Conservation (phyloP, 2,329 filamentous ascomycete species). For the Hypomyces perniciosus region DNA sequence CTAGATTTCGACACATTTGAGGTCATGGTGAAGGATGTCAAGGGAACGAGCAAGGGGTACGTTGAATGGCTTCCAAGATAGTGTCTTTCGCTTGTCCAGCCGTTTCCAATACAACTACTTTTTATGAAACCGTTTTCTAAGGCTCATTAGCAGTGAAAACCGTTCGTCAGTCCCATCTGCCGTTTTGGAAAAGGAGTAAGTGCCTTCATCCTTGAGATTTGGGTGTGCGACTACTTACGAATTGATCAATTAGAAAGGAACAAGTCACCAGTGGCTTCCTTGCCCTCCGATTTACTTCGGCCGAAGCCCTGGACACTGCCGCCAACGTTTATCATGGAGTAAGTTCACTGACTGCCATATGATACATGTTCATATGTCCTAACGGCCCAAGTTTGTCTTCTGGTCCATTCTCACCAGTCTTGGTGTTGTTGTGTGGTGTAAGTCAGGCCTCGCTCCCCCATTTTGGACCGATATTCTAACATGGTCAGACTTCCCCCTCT, state of each 20-base stretch:
- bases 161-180: conserved; percentile 41
- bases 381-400: conserved; percentile 66
- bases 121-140: conserved; percentile 34
- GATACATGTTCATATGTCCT: neutral
- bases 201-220: conserved; percentile 16
- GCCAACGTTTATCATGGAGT: conserved; percentile 91
- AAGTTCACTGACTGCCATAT: conserved; percentile 30
- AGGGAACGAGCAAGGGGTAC: conserved; percentile 95
- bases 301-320: conserved; percentile 68
- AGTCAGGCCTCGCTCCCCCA: conserved; percentile 32
- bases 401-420: conserved; percentile 92
- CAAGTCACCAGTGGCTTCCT: conserved; percentile 67
- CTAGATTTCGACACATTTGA: conserved; percentile 89
- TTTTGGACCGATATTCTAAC: conserved; percentile 14
- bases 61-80: conserved; percentile 93
- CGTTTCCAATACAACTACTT: conserved; percentile 25
- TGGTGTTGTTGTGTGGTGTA: conserved; percentile 88
- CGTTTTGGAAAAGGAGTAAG: conserved; percentile 69
- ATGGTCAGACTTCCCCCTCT: conserved; percentile 77
- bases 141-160: conserved; percentile 39
- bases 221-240: conserved; percentile 16
- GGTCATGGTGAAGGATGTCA: conserved; percentile 79
- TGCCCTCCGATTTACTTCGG: conserved; percentile 64
- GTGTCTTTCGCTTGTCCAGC: conserved; percentile 30
- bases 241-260: conserved; percentile 55